Evolutionary conservation across 768 basidiomycete species (phyloP).

Genomic region (Psilocybe azurescens): DNA sequence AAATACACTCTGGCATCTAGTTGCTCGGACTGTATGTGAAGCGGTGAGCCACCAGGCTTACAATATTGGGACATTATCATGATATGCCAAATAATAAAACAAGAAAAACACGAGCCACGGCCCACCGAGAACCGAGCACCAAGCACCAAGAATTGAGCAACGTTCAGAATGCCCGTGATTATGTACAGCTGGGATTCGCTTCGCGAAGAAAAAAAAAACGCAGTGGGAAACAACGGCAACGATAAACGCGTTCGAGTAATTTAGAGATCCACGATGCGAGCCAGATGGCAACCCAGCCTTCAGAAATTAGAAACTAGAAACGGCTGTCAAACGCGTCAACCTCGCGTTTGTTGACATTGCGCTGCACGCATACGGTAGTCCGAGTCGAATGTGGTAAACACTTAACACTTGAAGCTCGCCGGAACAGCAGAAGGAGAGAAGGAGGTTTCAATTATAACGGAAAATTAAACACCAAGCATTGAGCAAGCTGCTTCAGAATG

Average conservation of each 20-base stretch:
- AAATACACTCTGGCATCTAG: no score
- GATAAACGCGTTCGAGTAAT: neutral
- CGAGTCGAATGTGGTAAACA: slow-evolving; percentile 11
- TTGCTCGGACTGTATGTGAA: no score
- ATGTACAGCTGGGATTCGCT: no score
- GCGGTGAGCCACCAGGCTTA: no score
- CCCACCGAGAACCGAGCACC: no score
- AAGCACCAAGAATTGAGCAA: neutral
- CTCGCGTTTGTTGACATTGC: slow-evolving; percentile 14
- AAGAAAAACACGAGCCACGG: neutral
- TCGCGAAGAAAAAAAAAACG: no score
- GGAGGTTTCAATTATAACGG: slow-evolving; percentile 12
- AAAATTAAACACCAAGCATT: neutral
- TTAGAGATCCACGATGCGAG: slow-evolving; percentile 13
- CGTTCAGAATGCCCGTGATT: slow-evolving; percentile 16
- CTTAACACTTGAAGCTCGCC: neutral
- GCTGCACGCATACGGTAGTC: slow-evolving; percentile 1
- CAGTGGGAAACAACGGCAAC: neutral
- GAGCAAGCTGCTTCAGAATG: no score
- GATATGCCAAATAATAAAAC: no score
- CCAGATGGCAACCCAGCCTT: slow-evolving; percentile 15
- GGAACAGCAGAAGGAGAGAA: neutral
- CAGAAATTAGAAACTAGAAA: no score
- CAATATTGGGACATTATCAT: no score
- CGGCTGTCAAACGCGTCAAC: slow-evolving; percentile 15